Base-by-base conservation (phyloP, 2,329 filamentous ascomycete genomes). In the Fonsecaea erecta region DNA sequence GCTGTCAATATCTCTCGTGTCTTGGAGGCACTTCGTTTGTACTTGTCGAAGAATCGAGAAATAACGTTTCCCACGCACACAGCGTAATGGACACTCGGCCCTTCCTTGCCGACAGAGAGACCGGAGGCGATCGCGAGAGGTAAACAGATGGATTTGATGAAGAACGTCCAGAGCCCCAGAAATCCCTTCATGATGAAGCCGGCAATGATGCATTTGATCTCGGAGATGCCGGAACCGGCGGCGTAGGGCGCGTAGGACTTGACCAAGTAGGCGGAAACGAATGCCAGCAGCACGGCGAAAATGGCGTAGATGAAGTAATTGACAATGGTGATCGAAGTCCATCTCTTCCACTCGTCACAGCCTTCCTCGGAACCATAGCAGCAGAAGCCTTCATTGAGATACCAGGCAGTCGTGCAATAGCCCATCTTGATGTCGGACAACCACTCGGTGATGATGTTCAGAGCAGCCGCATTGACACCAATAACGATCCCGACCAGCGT, bases 141-240 rank as follows among this genome's bases (percentile, higher is more conserved):
- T 54, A 99, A 82, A 26, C 90, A 91, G 62, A 98, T 86, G 0
- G 93, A 96, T 80, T 99, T 99, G 80, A 99, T 98, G 66, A 95
- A 77, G 34, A 99, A 82, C 4, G 95, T 98, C 86, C 92, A 93
- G 72, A 90, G 89, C 21, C 94, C 93, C 16, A 99, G 84, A 74
- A 99, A 99, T 0, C 93, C 95, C 78, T 98, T 97, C 95, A 99
- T 99, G 56, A 98, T 92, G 76, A 99, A 99, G 2, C 95, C 95
- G 3, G 94, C 95, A 74, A 99, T 97, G 75, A 99, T 98, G 78
- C 93, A 97, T 79, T 99, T 99, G 84, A 99, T 99, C 80, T 99
- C 95, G 12, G 93, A 97, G 64, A 99, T 99, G 46, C 95, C 95
- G 12, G 92, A 97, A 16, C 95, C 95, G 35, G 95, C 95, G 11